Base-by-base conservation (phyloP, 768 basidiomycete species). In the Termitomyces sp. region DNA sequence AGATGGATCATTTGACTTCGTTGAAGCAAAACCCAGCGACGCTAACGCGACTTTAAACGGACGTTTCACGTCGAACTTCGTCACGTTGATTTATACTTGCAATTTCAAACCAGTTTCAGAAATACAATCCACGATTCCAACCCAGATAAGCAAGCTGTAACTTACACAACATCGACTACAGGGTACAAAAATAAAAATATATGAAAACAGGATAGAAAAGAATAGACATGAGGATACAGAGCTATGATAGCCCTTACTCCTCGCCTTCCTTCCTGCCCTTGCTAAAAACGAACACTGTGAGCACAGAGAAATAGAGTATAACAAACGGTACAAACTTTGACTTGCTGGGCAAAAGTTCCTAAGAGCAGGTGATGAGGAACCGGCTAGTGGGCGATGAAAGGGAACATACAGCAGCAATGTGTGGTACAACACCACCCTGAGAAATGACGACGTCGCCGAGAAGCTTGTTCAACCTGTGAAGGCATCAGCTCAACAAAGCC, bases 361-460 rank as follows among this genome's bases (percentile, higher is more conserved):
- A 52, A 20, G 58, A 18, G 14, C 49, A 35, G 23, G 60, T 14
- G 62, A 28, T 35, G 4, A 35, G 33, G 9, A 47, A 33, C 18
- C 40, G 40, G 23, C 7, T 44, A 44, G 23, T 58, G 20, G 41
- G 48, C 36, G 51, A 40, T 32, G 44, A 20, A 33, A n/a, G 8
- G 40, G 3, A 2, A 56, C 74, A 52, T 69, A 76, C 78, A 30
- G 76, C 72, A 54, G 78, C 77, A 61, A 96, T 96, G 70, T 83
- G 83, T 59, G 91, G 91, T 20, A 93, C 88, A 59, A 94, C 92
- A 82, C 95, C 95, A 75, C 95, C 95, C 73, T 96, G 93, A 36
- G 93, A 94, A 77, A 96, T 95, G 74, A 94, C 86, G 63, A 96
- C 95, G 64, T 87, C 79, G 28, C 87, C 88, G 47, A 91, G 82